These are phyloP conservation scores for Fusarium sp. DNA, from an alignment of 2,329 filamentous ascomycete genomes.

Conservation along the genomic window DNA sequence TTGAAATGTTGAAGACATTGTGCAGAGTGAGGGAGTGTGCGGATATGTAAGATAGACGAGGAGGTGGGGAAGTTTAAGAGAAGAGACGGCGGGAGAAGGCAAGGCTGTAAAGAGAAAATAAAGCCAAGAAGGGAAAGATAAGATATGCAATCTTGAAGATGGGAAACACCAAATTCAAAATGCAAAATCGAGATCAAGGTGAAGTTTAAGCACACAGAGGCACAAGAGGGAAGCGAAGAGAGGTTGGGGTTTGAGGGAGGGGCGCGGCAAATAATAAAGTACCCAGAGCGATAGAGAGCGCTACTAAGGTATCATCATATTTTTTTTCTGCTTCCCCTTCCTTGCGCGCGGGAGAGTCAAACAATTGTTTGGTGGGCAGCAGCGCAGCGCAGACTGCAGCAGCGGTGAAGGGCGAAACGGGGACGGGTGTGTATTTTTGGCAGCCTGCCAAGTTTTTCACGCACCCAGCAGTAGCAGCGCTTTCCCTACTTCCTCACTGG, in stretches of 20 bases:
- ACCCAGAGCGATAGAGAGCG: slow-evolving; percentile 3
- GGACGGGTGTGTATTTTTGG: slow-evolving; percentile 43
- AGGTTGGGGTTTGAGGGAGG: slow-evolving; percentile 43
- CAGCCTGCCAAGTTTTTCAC: slow-evolving; percentile 34
- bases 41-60: slow-evolving; percentile 24
- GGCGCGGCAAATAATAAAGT: slow-evolving; percentile 47
- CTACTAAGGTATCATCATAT: slow-evolving; percentile 34
- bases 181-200: slow-evolving; percentile 35
- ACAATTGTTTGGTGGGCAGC: slow-evolving; percentile 46
- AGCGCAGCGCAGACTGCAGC: slow-evolving; percentile 30
- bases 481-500: slow-evolving; percentile 17
- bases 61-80: slow-evolving; percentile 27
- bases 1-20: slow-evolving; percentile 64
- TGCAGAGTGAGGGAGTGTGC: slow-evolving; percentile 42
- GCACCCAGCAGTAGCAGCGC: slow-evolving; percentile 19
- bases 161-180: slow-evolving; percentile 34
- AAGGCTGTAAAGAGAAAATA: slow-evolving; percentile 39
- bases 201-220: slow-evolving; percentile 41
- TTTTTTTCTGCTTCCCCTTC: slow-evolving; percentile 32
- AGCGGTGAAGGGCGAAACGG: slow-evolving; percentile 38
- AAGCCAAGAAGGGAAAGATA: slow-evolving; percentile 41
- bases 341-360: slow-evolving; percentile 42
- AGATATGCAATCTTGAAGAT: slow-evolving; percentile 36
- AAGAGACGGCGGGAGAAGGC: slow-evolving; percentile 34
- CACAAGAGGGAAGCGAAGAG: slow-evolving; percentile 37